phyloP scores from a whole-genome alignment of 306 rosid species.

The Medicago arabica region DNA sequence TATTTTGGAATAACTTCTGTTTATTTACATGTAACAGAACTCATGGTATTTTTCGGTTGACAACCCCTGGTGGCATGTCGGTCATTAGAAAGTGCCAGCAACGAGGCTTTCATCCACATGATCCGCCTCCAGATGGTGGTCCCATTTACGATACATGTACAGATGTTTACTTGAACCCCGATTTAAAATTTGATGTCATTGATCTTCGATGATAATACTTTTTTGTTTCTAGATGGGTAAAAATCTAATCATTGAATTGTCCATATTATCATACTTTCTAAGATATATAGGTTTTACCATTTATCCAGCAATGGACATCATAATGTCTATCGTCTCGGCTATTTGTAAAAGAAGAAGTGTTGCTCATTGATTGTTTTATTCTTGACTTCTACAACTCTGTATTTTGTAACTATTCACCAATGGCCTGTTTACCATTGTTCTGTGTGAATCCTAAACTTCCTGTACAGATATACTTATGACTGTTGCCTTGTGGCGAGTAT shows the following conservation, averaged over 20 bases:
- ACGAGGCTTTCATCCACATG: slow-evolving; percentile 91
- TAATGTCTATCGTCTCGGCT: slow-evolving; percentile 27
- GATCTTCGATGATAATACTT: slow-evolving; percentile 72
- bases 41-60: slow-evolving; percentile 95
- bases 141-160: slow-evolving; percentile 85
- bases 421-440: slow-evolving; percentile 7
- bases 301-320: slow-evolving; percentile 30
- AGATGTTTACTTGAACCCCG: slow-evolving; percentile 90
- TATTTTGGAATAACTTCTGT: slow-evolving; percentile 29
- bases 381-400: slow-evolving; percentile 2
- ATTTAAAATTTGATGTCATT: slow-evolving; percentile 80
- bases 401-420: neutral
- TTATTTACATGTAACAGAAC: slow-evolving; percentile 57
- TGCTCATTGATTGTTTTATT: slow-evolving; percentile 2
- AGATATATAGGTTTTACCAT: slow-evolving; percentile 36
- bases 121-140: slow-evolving; percentile 88
- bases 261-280: slow-evolving; percentile 40
- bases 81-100: slow-evolving; percentile 84
- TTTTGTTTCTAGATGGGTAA: slow-evolving; percentile 12
- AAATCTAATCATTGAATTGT: slow-evolving; percentile 47
- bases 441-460: slow-evolving; percentile 23
- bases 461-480: neutral
- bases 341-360: slow-evolving; percentile 40
- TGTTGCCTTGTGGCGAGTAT: neutral
- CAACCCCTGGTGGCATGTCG: slow-evolving; percentile 90